A percentile compares a stretch with the other conserved stretches of the same genome.
phyloP scores from a whole-genome alignment of 768 basidiomycete species.

The Tulasnella sp. region DNA sequence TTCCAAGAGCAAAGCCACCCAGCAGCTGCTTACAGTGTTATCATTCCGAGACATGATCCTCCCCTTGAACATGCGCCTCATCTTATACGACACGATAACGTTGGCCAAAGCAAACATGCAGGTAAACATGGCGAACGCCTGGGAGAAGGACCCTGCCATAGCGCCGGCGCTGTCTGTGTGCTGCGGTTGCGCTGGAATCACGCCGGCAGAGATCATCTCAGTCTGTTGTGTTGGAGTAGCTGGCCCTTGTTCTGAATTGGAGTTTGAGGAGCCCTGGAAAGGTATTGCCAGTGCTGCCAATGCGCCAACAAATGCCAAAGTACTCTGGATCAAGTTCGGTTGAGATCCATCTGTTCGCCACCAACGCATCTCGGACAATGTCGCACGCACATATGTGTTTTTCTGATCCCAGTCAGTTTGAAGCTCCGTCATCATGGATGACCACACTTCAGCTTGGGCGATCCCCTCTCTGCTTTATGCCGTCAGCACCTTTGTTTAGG shows the following conservation, averaged over 20 bases:
- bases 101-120: background rate
- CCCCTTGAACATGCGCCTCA: background rate
- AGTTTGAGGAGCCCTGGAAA: background rate
- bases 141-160: background rate
- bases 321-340: background rate
- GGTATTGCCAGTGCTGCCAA: background rate
- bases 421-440: background rate
- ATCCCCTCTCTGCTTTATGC: background rate
- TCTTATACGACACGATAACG: background rate
- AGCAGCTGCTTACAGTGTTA: background rate
- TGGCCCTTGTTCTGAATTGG: background rate
- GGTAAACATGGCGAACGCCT: background rate
- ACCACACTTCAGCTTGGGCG: background rate
- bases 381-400: background rate
- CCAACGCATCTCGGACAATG: background rate
- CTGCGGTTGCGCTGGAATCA: background rate
- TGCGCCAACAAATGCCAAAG: background rate
- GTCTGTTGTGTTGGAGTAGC: background rate
- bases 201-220: background rate
- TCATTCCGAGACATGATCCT: background rate
- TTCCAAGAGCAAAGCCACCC: too few relatives aligned
- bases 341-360: background rate
- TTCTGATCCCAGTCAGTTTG: constrained; percentile 7
- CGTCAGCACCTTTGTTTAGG: background rate
- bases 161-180: background rate